Evolutionary conservation across 2,329 filamentous ascomycete species (phyloP), one percentile per base, ranked within the genome.

Genomic region (Arachnomyces sp.): DNA sequence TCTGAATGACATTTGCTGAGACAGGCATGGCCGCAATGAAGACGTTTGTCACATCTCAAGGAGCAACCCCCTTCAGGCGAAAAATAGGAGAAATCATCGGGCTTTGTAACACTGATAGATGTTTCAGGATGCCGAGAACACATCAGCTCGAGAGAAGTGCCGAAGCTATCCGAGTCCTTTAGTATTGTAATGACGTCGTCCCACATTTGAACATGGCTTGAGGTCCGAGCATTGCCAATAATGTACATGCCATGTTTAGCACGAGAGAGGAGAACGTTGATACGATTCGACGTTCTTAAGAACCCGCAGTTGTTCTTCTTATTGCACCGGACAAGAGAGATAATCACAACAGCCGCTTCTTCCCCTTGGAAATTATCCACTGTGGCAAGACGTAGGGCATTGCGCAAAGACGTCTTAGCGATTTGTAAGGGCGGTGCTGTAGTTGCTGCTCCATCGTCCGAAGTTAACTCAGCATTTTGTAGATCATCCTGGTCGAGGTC

Each of bases 341-440:
- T 65, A 2, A 89, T 65, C 0, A 89, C 67, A 7, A 89, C 64
- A 38, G 84, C 80, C 2, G 77, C 79, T 51, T 89, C 82, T 52
- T 89, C 82, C 0, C 83, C 84, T 49, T 89, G 82, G 40, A 85
- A 88, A 47, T 87, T 88, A 55, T 85, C 81, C 0, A 86, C 73
- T 0, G 80, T 86, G 0, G 81, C 79, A 0, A 81, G 57, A 3
- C 75, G 63, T 2, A 82, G 55, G 1, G 63, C 65, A 16, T 73
- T 62, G 0, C 71, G 51, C 0, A 79, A 60, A 0, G 61, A 67
- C 3, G 61, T 65, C 51, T 70, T 73, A 15, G 49, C 43, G 9
- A 25, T 25, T 25, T 25, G 20, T 9, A 9, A 25, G 9, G 20
- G 40, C 48, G 15, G 38, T 44, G 13, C 18, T 9, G 9, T 25